Conservation (phyloP, 1,284 basidiomycete species). For the Austroboletus olivaceoglutinosus region DNA sequence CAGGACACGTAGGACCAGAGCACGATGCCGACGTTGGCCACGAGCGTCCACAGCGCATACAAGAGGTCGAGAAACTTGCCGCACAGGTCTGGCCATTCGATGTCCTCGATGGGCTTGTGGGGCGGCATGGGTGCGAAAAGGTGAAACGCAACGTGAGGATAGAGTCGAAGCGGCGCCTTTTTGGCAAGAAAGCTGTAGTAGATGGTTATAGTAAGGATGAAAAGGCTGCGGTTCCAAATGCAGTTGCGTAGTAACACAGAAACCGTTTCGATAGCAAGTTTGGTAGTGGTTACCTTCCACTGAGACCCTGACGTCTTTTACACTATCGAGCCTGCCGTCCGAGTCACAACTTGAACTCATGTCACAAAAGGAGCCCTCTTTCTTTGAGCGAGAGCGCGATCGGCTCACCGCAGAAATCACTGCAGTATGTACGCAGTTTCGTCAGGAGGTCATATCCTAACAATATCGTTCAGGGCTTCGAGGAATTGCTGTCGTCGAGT, state of each 20-base stretch:
- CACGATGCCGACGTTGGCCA: slow-evolving; percentile 3
- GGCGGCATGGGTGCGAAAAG: slow-evolving; percentile 14
- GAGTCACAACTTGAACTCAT: too few relatives aligned
- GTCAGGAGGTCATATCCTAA: slow-evolving; percentile 2
- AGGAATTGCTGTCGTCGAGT: slow-evolving; percentile 80
- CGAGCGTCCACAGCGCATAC: slow-evolving; percentile 11
- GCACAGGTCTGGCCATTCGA: slow-evolving; percentile 20
- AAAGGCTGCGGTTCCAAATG: too few relatives aligned
- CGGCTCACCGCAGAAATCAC: slow-evolving; percentile 70
- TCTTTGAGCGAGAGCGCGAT: slow-evolving; percentile 79
- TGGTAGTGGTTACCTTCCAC: too few relatives aligned
- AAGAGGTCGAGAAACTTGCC: slow-evolving; percentile 16
- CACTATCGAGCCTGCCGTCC: too few relatives aligned
- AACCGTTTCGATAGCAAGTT: too few relatives aligned
- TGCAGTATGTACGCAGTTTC: slow-evolving; percentile 45
- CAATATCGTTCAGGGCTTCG: slow-evolving; percentile 69
- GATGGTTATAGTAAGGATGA: neutral
- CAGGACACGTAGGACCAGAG: slow-evolving; percentile 15
- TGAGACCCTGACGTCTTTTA: too few relatives aligned
- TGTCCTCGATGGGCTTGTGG: slow-evolving; percentile 17
- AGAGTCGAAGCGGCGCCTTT: neutral
- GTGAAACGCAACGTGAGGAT: neutral
- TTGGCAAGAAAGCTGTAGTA: neutral
- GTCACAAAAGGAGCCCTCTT: slow-evolving; percentile 51
- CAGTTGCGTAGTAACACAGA: too few relatives aligned